Conservation (phyloP, 169 alveolate species). For the Perkinsus chesapeaki region DNA sequence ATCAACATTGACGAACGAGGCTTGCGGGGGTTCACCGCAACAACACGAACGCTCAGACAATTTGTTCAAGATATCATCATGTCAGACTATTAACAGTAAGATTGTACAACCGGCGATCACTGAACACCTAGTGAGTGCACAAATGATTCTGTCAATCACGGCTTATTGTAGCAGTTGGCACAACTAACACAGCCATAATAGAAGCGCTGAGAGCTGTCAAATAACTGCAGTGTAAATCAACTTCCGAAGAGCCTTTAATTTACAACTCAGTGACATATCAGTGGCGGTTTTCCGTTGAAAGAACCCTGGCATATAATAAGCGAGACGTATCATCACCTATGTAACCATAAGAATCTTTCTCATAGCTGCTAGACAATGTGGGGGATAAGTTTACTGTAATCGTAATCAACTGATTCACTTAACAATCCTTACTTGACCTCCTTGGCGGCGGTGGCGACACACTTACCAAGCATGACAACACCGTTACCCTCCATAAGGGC, state of each 20-base stretch:
- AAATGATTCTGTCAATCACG: neutral
- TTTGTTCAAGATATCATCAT: neutral
- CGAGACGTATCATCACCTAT: neutral
- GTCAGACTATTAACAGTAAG: neutral
- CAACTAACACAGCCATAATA: neutral
- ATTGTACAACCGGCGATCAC: neutral
- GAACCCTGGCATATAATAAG: neutral
- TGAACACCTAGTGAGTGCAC: neutral
- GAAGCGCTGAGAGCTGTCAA: neutral
- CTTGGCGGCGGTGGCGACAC: neutral
- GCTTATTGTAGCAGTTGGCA: neutral
- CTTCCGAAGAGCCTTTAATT: neutral
- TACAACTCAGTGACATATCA: neutral
- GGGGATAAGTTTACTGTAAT: neutral
- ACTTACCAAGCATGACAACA: conserved; percentile 15
- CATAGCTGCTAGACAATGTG: neutral
- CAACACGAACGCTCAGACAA: neutral
- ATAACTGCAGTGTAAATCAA: neutral
- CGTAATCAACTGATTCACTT: neutral
- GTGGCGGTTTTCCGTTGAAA: neutral
- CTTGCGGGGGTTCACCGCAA: conserved; percentile 7
- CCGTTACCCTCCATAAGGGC: conserved; percentile 20
- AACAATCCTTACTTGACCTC: conserved; percentile 5
- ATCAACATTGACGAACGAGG: neutral
- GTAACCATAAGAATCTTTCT: neutral